Percentiles rank a stretch among this genome's conserved stretches.
phyloP scores from a whole-genome alignment of 352 stramenopile species.

The Globisporangium okanoganense region DNA sequence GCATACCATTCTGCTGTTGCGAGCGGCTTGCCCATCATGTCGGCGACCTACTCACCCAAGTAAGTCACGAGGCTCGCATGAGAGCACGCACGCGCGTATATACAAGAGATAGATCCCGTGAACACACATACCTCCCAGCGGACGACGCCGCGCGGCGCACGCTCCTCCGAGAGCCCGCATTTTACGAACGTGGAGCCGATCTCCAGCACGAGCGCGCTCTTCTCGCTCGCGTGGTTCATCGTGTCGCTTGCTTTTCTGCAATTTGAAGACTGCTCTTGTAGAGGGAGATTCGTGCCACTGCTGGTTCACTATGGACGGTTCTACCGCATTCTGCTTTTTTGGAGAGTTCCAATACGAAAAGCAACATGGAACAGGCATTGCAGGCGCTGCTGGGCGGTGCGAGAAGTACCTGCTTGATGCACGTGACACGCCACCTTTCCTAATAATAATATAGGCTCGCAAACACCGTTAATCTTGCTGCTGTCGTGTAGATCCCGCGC shows the following conservation, averaged over 20 bases:
- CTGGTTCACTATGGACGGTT: not conserved
- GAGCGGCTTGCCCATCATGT: conserved; percentile 39
- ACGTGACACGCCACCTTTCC: not conserved
- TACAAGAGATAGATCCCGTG: not conserved
- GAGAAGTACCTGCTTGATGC: too few relatives aligned
- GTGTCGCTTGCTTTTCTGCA: not conserved
- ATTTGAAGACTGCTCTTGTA: conserved; percentile 5
- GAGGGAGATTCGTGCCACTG: not conserved
- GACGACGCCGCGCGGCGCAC: conserved; percentile 57
- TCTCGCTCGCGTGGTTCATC: conserved; percentile 32
- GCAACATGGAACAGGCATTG: conserved; percentile 14
- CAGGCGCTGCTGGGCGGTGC: conserved; percentile 13
- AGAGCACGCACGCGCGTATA: not conserved
- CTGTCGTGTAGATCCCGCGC: conserved; percentile 13
- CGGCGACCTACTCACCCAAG: conserved; percentile 33
- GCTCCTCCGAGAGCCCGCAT: conserved; percentile 72
- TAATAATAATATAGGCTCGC: not conserved
- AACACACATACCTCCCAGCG: conserved; percentile 49
- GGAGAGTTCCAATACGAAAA: too few relatives aligned
- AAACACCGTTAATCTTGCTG: too few relatives aligned
- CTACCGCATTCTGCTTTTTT: too few relatives aligned
- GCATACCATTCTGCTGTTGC: conserved; percentile 34
- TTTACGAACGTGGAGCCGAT: conserved; percentile 64
- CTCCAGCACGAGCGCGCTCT: conserved; percentile 76
- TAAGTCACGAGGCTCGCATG: too few relatives aligned